Evolutionary conservation across 169 alveolate species (phyloP).

Genomic region (Neospora caninum): DNA sequence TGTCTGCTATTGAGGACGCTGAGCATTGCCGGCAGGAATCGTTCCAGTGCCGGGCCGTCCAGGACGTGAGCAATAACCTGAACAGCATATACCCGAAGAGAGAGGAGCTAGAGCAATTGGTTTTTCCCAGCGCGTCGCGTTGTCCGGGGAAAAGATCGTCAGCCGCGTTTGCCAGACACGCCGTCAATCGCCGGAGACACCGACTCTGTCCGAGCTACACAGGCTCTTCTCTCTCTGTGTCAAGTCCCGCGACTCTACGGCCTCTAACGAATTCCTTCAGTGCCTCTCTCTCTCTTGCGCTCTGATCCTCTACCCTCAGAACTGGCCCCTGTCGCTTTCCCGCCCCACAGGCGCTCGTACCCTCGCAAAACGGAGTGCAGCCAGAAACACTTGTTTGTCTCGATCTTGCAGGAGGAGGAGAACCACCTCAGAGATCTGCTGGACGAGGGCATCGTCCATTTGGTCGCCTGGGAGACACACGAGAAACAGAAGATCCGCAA

Average conservation of each 20-base stretch:
- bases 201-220: too few species aligned
- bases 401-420: slow-evolving; percentile 46
- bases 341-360: background rate
- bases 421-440: slow-evolving; percentile 36
- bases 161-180: too few species aligned
- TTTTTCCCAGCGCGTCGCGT: too few species aligned
- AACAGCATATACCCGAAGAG: background rate
- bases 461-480: slow-evolving; percentile 19
- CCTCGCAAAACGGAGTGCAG: slow-evolving; percentile 49
- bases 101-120: background rate
- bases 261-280: too few species aligned
- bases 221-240: background rate
- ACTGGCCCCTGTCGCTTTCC: background rate
- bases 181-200: too few species aligned
- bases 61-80: slow-evolving; percentile 20
- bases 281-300: background rate
- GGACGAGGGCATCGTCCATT: background rate
- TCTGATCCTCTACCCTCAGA: background rate
- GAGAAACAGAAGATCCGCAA: background rate
- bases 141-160: too few species aligned
- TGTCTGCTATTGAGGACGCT: background rate
- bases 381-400: slow-evolving; percentile 29
- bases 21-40: background rate
- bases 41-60: background rate
- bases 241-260: background rate